Conservation (phyloP, 305 asterid genomes). For the Nicotiana rustica region DNA sequence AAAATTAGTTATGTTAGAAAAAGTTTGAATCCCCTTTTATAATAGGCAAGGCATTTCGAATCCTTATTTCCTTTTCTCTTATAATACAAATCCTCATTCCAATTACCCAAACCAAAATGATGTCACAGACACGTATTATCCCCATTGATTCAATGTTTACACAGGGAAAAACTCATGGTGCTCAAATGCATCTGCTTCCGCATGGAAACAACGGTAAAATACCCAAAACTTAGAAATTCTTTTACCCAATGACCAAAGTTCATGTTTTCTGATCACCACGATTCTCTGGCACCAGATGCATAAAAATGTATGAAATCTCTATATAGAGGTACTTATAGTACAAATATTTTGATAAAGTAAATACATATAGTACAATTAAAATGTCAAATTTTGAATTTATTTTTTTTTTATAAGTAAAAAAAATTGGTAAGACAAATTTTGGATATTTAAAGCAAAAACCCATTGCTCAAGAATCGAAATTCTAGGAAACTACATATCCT, state of each 20-base stretch:
- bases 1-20: not conserved
- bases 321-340: conserved; percentile 4
- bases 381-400: not conserved
- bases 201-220: not conserved
- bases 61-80: not conserved
- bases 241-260: not conserved
- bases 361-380: not conserved
- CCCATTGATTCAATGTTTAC: not conserved
- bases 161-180: not conserved
- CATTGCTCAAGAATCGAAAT: not conserved
- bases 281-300: not conserved
- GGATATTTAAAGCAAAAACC: not conserved
- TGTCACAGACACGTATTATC: not conserved
- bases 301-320: not conserved
- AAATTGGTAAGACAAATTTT: not conserved
- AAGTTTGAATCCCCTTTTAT: not conserved
- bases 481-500: not conserved
- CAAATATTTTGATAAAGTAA: too few relatives aligned
- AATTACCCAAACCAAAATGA: conserved; percentile 24
- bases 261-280: conserved; percentile 17
- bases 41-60: conserved; percentile 16
- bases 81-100: conserved; percentile 26
- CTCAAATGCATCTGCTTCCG: not conserved
- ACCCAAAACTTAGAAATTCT: not conserved
- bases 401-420: too few relatives aligned